Base-by-base conservation (phyloP, 148 eudicot species). In the Tetragonia tetragonoides region DNA sequence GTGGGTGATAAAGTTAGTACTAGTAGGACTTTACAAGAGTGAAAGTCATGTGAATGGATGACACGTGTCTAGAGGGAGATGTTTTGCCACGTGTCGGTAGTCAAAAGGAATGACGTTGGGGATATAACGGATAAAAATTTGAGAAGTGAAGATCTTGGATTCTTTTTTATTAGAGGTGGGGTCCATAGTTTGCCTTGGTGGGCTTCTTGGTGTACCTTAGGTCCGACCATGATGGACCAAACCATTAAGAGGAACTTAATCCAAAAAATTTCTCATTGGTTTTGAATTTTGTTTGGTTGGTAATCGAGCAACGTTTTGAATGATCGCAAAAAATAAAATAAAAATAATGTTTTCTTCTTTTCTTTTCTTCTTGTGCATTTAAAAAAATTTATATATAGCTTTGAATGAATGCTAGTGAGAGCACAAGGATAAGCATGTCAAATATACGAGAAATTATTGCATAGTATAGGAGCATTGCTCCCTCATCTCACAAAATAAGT, bases 101-200 rank as follows among this genome's bases (percentile, higher is more conserved):
- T 78, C 62, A 68, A 75, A 70, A 56, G 17, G 68, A 69, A 47
- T 66, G 72, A 40, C 77, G 53, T 77, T 46, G 46, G 44, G 41
- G 24, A 15, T 8, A 49, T 9, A 60, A 60, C 28, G 64, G 64
- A 60, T 59, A 17, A 28, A 37, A 18, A 46, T 63, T 28, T 16
- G 37, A 34, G 66, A 68, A 72, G 76, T 57, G 49, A 73, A 59
- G 47, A 56, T 61, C 4, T 73, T 57, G 76, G 34, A 54, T 34
- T 72, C 15, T 28, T 34, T 72, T 6, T 28, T 15, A 20, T 46
- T 24, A 64, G 56, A 15, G 28, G 75, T 57, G 60, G 75, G 75
- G 63, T 24, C 64, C 23, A 28, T 14, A 17, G n/a, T 53, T 21
- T 63, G 75, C 57, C 64, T 39, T 20, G 23, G 46, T 70, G 73